Percentiles rank a stretch among this genome's conserved stretches.
phyloP scores from a whole-genome alignment of 2,329 filamentous ascomycete species.

The Neocatenulostroma microsporum region DNA sequence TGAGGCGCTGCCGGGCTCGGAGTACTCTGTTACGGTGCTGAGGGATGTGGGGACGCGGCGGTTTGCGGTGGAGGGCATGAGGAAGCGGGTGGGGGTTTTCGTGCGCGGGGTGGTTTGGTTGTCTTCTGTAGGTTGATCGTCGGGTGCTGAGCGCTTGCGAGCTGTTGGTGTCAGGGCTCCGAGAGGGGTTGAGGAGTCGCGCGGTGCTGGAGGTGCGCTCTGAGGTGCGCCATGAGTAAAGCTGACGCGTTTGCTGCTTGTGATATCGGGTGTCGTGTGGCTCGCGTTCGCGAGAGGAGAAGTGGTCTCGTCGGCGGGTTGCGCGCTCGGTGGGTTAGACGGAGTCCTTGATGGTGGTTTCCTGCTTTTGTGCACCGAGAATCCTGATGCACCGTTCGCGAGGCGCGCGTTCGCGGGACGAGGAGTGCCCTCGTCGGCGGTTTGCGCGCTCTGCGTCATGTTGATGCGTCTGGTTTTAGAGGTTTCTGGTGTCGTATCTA shows the following conservation, averaged over 20 bases:
- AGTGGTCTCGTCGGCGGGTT: too few species aligned
- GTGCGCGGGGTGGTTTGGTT: slow-evolving; percentile 3
- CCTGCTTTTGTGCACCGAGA: too few species aligned
- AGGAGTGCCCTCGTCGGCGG: too few species aligned
- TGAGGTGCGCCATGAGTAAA: background rate
- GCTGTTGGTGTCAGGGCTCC: background rate
- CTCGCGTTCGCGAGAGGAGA: background rate
- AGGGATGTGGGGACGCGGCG: slow-evolving; percentile 11
- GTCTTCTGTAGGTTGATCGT: background rate
- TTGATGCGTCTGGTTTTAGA: too few species aligned
- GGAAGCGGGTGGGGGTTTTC: slow-evolving; percentile 10
- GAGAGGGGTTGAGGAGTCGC: background rate
- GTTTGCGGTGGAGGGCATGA: slow-evolving; percentile 10
- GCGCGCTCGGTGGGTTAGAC: too few species aligned
- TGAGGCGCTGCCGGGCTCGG: slow-evolving; percentile 10
- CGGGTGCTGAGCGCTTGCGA: background rate
- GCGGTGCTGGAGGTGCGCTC: background rate
- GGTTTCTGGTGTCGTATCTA: too few species aligned
- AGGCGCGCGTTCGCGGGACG: too few species aligned
- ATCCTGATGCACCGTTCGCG: too few species aligned
- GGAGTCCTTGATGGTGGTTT: too few species aligned
- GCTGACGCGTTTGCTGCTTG: background rate
- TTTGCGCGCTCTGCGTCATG: too few species aligned
- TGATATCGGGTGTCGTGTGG: background rate
- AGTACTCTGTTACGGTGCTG: slow-evolving; percentile 19